Evolutionary conservation across 2,329 filamentous ascomycete genomes (phyloP).

Genomic region (Sporothrix mexicana): DNA sequence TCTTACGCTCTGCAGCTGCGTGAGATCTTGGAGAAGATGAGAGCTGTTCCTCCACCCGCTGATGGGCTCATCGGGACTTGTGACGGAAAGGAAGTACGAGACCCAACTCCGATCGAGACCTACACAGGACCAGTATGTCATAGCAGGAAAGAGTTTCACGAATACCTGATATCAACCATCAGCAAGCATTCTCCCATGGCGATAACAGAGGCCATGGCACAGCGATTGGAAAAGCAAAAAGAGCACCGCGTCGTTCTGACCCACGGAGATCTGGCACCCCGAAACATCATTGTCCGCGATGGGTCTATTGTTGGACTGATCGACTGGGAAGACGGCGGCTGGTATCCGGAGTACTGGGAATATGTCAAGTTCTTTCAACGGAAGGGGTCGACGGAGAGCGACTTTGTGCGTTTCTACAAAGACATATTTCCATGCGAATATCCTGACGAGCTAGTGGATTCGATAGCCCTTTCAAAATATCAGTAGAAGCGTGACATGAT

Average conservation of each 20-base stretch:
- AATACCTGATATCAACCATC: slow-evolving; percentile 39
- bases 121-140: slow-evolving; percentile 39
- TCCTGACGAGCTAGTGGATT: slow-evolving; percentile 41
- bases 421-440: slow-evolving; percentile 42
- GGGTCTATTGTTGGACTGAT: slow-evolving; percentile 51
- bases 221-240: slow-evolving; percentile 36
- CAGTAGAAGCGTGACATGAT: too few species aligned
- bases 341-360: slow-evolving; percentile 54
- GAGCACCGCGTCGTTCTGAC: slow-evolving; percentile 52
- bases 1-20: slow-evolving; percentile 41
- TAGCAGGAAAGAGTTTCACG: slow-evolving; percentile 41
- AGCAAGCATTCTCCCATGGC: slow-evolving; percentile 35
- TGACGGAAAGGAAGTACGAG: slow-evolving; percentile 41
- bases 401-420: slow-evolving; percentile 40
- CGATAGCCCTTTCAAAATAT: slow-evolving; percentile 36
- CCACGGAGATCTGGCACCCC: slow-evolving; percentile 55
- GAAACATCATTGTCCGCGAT: slow-evolving; percentile 52
- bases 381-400: slow-evolving; percentile 28
- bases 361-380: slow-evolving; percentile 45
- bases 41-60: slow-evolving; percentile 38
- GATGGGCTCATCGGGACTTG: slow-evolving; percentile 40
- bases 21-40: slow-evolving; percentile 40
- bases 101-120: slow-evolving; percentile 39
- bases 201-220: slow-evolving; percentile 39
- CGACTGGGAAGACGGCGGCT: slow-evolving; percentile 56